Base-by-base conservation (phyloP, 306 rosid genomes). In the Senna tora region DNA sequence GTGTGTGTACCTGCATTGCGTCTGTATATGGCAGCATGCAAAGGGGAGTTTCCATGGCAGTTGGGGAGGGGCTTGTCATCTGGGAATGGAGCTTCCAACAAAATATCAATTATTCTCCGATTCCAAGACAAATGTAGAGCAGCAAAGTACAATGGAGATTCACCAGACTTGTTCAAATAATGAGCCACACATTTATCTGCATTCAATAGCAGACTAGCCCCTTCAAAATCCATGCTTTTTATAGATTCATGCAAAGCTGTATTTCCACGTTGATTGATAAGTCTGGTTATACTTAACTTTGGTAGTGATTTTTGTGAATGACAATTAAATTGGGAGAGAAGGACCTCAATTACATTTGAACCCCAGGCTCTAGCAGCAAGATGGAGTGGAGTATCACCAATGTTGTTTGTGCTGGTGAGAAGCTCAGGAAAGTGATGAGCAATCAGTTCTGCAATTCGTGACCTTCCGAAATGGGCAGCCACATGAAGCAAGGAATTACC, bases 401-500 rank as follows among this genome's bases (percentile, higher is more conserved):
- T 16, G 0, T 20, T 20, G 76, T 79, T 75, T 43, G 41, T 36
- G 13, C 6, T 20, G 0, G 1, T 13, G 12, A 75, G 54, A 55
- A 63, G 75, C 5, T 17, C 9, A 0, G 65, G 65, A 15, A 20
- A 34, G 14, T 39, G 22, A 1, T 20, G 4, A 5, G 2, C 30
- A 25, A 25, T 25, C 30, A 25, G 30, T 25, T 25, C 30, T 25
- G 30, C 30, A 25, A 25, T 25, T 3, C 30, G 1, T 25, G 30
- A 3, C 3, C 30, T 25, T 25, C 3, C 3, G 30, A 25, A 25
- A 25, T 25, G 7, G 3, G 53, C 79, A 0, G 81, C 79, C 32
- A 79, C 42, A 8, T 79, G 84, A 34, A 83, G 79, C 38, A 75
- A 19, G 2, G 82, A 72, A 59, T 64, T 19, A 6, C 77, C 75